phyloP scores from a whole-genome alignment of 306 rosid species.

The Prunus dulcis region DNA sequence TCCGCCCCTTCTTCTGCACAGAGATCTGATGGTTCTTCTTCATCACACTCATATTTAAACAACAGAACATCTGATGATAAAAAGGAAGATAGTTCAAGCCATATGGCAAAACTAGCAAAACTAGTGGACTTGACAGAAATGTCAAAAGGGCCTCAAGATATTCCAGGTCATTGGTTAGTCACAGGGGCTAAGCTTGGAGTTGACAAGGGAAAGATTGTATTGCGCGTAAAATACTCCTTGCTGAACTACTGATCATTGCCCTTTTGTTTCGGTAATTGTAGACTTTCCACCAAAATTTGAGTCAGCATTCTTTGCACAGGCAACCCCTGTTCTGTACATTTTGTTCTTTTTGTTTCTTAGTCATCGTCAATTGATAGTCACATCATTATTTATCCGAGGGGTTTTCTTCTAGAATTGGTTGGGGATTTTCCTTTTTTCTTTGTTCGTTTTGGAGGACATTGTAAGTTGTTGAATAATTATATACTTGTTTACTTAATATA shows the following conservation, averaged over 20 bases:
- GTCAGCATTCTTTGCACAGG: slow-evolving; percentile 92
- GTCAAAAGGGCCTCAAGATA: slow-evolving; percentile 95
- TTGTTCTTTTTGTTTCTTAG: slow-evolving; percentile 29
- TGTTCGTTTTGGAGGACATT: slow-evolving; percentile 27
- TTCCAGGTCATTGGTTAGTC: slow-evolving; percentile 98
- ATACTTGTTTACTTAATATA: background rate
- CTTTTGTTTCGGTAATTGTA: slow-evolving; percentile 23
- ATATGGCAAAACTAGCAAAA: slow-evolving; percentile 54
- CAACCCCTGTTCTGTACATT: slow-evolving; percentile 48
- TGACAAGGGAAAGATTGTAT: slow-evolving; percentile 84
- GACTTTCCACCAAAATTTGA: slow-evolving; percentile 44
- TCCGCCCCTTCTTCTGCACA: slow-evolving; percentile 37
- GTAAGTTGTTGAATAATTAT: slow-evolving; percentile 17
- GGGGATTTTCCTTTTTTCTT: slow-evolving; percentile 10
- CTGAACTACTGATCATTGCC: slow-evolving; percentile 68
- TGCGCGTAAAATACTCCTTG: slow-evolving; percentile 83
- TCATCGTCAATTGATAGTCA: slow-evolving; percentile 29
- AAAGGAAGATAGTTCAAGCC: slow-evolving; percentile 36
- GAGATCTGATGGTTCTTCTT: slow-evolving; percentile 67
- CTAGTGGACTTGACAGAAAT: slow-evolving; percentile 89
- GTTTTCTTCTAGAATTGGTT: slow-evolving; percentile 25
- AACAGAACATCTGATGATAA: slow-evolving; percentile 61
- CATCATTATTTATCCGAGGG: slow-evolving; percentile 36
- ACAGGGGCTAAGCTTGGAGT: slow-evolving; percentile 99
- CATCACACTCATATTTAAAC: slow-evolving; percentile 55